Conservation (phyloP, 768 basidiomycete genomes). For the Mycena olivaceomarginata region DNA sequence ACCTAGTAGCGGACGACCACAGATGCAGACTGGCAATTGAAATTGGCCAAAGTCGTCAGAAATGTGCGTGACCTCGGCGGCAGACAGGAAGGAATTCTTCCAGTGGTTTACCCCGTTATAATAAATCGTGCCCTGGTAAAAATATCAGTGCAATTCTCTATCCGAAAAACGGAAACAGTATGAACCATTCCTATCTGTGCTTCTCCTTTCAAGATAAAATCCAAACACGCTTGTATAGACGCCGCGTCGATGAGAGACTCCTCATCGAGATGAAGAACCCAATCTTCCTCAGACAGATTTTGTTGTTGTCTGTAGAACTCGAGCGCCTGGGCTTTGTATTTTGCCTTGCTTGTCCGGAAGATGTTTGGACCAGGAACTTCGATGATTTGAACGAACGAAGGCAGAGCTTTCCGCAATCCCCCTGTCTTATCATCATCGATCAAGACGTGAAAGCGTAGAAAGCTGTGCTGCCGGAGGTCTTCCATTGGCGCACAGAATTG, state of each 20-base stretch:
- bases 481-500: background rate
- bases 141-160: background rate
- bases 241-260: background rate
- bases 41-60: background rate
- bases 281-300: background rate
- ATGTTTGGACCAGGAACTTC: background rate
- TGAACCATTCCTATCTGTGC: background rate
- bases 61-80: background rate
- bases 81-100: background rate
- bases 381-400: background rate
- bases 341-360: background rate
- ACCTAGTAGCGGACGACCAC: background rate
- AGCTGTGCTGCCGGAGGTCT: background rate
- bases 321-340: background rate
- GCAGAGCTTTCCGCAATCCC: background rate
- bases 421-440: background rate
- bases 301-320: slow-evolving; percentile 2
- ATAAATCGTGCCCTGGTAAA: background rate
- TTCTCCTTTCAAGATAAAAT: background rate
- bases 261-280: background rate
- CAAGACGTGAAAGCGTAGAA: background rate
- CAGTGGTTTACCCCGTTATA: background rate
- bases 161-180: background rate
- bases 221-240: background rate
- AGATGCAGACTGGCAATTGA: background rate